Evolutionary conservation across 352 stramenopile genomes (phyloP).

Genomic region (Pythium rhizo-oryzae): DNA sequence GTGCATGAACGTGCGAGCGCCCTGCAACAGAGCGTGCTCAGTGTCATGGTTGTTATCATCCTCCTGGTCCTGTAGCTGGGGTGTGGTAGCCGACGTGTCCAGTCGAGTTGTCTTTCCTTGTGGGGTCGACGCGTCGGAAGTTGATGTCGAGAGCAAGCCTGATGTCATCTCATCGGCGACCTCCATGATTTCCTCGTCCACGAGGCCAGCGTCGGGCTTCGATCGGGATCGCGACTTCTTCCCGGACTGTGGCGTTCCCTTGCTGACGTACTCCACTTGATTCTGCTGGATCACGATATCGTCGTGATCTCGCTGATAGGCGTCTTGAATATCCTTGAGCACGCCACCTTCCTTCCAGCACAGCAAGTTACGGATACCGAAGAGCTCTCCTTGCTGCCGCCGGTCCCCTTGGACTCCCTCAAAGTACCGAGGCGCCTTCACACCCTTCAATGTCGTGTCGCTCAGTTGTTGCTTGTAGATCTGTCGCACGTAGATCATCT

Average conservation of each 20-base stretch:
- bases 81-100: background rate
- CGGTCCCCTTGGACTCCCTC: constrained; percentile 79
- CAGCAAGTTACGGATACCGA: constrained; percentile 77
- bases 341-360: constrained; percentile 76
- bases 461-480: constrained; percentile 90
- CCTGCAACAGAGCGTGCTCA: constrained; percentile 30
- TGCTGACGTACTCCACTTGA: constrained; percentile 48
- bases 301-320: constrained; percentile 56
- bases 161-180: constrained; percentile 44
- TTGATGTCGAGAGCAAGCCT: constrained; percentile 29
- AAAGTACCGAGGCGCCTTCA: constrained; percentile 72
- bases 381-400: constrained; percentile 74
- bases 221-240: constrained; percentile 24
- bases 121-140: background rate
- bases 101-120: constrained; percentile 16
- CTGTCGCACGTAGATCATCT: constrained; percentile 89
- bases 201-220: constrained; percentile 7
- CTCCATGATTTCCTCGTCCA: constrained; percentile 42
- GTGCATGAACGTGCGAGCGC: constrained; percentile 32
- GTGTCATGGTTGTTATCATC: constrained; percentile 39
- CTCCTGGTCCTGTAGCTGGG: constrained; percentile 22
- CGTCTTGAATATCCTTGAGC: constrained; percentile 76
- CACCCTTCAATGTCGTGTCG: constrained; percentile 77
- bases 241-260: constrained; percentile 2
- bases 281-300: constrained; percentile 58